phyloP scores from a whole-genome alignment of 2,329 filamentous ascomycete species.

The Calonectria pseudoreteaudii region DNA sequence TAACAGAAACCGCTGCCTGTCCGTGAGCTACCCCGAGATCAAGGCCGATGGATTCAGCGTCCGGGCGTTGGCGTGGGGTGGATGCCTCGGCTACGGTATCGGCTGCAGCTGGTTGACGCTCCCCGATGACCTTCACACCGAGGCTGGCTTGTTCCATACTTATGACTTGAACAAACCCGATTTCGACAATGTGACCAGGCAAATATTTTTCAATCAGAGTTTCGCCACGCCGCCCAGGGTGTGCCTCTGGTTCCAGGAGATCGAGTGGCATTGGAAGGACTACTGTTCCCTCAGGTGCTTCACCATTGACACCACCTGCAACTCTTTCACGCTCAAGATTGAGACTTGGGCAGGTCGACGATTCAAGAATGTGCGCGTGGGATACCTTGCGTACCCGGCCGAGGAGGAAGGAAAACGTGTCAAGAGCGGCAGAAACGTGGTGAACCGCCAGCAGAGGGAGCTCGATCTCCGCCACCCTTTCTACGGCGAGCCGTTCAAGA shows the following conservation, averaged over 20 bases:
- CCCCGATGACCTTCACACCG: background rate
- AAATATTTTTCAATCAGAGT: background rate
- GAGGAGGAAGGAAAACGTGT: background rate
- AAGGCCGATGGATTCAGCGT: background rate
- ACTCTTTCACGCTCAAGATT: background rate
- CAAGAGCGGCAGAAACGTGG: background rate
- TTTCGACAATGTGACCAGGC: background rate
- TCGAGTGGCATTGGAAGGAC: background rate
- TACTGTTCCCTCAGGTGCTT: background rate
- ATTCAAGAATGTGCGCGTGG: background rate
- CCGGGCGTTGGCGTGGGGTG: background rate
- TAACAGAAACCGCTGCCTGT: background rate
- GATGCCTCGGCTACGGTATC: background rate
- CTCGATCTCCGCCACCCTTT: background rate
- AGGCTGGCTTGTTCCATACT: background rate
- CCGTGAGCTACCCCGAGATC: background rate
- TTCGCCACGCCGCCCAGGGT: background rate
- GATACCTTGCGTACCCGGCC: background rate
- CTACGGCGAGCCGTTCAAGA: background rate
- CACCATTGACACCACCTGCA: background rate
- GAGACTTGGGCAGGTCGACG: background rate
- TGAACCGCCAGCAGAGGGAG: background rate
- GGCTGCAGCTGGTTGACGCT: background rate
- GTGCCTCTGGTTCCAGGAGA: background rate
- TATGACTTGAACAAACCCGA: background rate